Conservation (phyloP, 805 yeast species). For the Lachancea meyersii region DNA sequence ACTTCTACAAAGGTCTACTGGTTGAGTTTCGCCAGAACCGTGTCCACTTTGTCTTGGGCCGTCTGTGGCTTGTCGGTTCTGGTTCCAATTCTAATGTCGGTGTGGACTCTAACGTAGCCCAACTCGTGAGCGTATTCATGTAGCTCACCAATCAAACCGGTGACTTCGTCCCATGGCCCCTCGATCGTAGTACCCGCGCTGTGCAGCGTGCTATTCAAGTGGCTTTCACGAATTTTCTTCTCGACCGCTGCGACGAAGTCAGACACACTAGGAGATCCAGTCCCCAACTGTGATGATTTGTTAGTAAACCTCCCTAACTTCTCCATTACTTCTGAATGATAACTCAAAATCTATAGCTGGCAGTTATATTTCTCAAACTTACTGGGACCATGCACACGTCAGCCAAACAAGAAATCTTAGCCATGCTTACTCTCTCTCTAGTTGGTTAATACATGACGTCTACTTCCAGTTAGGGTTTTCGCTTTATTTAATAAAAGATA, state of each 20-base stretch:
- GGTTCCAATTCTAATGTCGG: conserved; percentile 83
- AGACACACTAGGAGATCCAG: conserved; percentile 70
- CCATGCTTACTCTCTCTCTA: conserved; percentile 9
- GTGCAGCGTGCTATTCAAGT: conserved; percentile 64
- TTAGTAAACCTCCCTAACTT: too few species aligned
- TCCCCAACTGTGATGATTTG: conserved; percentile 65
- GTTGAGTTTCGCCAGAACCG: conserved; percentile 50
- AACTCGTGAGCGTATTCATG: conserved; percentile 66
- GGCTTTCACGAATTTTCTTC: conserved; percentile 52
- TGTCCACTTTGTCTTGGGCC: conserved; percentile 64
- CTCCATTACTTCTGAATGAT: neutral
- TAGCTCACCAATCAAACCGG: conserved; percentile 67
- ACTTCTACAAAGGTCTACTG: conserved; percentile 5
- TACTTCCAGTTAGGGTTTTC: too few species aligned
- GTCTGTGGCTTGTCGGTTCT: conserved; percentile 69
- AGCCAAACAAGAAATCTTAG: conserved; percentile 59
- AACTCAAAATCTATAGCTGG: neutral
- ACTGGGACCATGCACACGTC: conserved; percentile 83
- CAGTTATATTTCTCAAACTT: conserved; percentile 31
- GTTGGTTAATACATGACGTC: too few species aligned
- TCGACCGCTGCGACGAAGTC: conserved; percentile 73
- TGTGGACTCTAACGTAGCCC: conserved; percentile 75
- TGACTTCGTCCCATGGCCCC: conserved; percentile 91
- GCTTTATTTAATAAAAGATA: too few species aligned
- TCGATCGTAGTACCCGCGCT: conserved; percentile 89